Evolutionary conservation across 257 asterid genomes (phyloP).

Genomic region (Plantago major): DNA sequence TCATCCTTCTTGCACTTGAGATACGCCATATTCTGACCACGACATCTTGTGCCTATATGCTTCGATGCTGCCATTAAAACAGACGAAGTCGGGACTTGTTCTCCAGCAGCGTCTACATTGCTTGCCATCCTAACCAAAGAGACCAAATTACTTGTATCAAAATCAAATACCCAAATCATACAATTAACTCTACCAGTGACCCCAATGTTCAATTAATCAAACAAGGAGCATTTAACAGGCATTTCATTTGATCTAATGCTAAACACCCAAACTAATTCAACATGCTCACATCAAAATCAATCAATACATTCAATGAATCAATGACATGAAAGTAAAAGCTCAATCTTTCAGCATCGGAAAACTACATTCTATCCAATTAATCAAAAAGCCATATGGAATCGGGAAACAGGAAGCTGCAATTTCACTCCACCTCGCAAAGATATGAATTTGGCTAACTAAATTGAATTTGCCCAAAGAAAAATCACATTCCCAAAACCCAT

Average conservation of each 20-base stretch:
- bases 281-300: constrained; percentile 1
- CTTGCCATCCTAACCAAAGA: constrained; percentile 38
- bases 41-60: constrained; percentile 66
- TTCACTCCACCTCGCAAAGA: too few species aligned
- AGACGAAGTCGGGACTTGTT: constrained; percentile 66
- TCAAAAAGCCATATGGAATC: not conserved
- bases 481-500: too few species aligned
- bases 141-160: not conserved
- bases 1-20: constrained; percentile 79
- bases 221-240: not conserved
- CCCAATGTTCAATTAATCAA: not conserved
- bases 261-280: not conserved
- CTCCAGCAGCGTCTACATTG: constrained; percentile 37
- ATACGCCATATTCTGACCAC: constrained; percentile 63
- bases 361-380: not conserved
- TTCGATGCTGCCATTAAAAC: constrained; percentile 67
- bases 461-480: too few species aligned
- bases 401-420: too few species aligned
- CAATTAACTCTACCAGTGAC: not conserved
- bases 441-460: too few species aligned
- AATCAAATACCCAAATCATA: not conserved
- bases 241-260: not conserved
- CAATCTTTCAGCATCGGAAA: not conserved
- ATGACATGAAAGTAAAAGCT: not conserved
- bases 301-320: not conserved